phyloP scores from a whole-genome alignment of 352 stramenopile species.

The Globisporangium nunn region DNA sequence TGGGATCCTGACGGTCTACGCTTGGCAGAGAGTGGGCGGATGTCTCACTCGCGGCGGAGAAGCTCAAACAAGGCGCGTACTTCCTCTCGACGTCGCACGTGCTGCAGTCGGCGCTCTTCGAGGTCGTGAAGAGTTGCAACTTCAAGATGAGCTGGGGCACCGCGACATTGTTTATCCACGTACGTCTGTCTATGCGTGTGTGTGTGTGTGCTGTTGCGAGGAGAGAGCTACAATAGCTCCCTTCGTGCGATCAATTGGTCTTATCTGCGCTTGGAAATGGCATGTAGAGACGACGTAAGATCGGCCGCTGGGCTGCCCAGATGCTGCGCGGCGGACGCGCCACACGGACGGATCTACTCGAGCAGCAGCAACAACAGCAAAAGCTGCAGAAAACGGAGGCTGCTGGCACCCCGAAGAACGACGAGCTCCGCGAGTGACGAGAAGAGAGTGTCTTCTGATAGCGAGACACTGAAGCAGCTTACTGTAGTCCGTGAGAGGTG shows the following conservation, averaged over 20 bases:
- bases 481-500: too few relatives aligned
- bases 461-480: too few relatives aligned
- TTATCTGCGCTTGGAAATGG: neutral
- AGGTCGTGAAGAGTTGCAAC: constrained; percentile 68
- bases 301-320: constrained; percentile 78
- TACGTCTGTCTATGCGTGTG: constrained; percentile 23
- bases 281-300: constrained; percentile 60
- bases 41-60: constrained; percentile 72
- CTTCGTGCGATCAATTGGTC: neutral
- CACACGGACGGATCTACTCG: constrained; percentile 63
- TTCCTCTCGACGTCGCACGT: constrained; percentile 82
- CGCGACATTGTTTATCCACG: constrained; percentile 79
- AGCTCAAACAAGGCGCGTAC: constrained; percentile 80
- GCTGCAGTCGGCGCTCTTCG: constrained; percentile 68
- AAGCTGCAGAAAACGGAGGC: neutral
- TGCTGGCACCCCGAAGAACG: neutral
- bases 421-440: neutral
- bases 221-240: neutral
- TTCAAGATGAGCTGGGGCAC: constrained; percentile 83
- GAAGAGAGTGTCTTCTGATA: neutral
- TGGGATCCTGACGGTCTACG: neutral
- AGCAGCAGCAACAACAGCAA: constrained; percentile 30
- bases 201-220: neutral
- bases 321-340: constrained; percentile 76
- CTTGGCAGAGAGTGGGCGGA: constrained; percentile 57